Conservation (phyloP, 176 grass and related monocot genomes). For the Oryza brachyantha region DNA sequence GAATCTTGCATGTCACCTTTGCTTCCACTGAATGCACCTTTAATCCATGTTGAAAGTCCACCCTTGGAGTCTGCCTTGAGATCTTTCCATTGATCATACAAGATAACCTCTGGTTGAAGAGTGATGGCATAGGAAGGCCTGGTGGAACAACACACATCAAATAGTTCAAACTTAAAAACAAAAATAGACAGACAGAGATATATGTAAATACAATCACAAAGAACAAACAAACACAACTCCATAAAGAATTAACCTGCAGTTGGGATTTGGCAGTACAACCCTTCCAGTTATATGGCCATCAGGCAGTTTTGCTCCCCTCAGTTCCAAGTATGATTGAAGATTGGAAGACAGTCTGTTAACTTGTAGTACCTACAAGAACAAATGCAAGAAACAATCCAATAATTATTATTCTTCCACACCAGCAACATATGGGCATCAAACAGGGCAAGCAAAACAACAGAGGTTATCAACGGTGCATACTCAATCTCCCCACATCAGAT, state of each 20-base stretch:
- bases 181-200: neutral
- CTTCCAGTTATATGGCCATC: constrained; percentile 58
- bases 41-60: constrained; percentile 87
- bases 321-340: constrained; percentile 91
- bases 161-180: neutral
- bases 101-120: constrained; percentile 61
- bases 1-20: constrained; percentile 62
- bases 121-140: constrained; percentile 68
- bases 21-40: constrained; percentile 73
- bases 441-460: neutral
- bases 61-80: constrained; percentile 58
- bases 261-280: constrained; percentile 79
- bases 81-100: constrained; percentile 69
- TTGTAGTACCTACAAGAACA: constrained; percentile 67
- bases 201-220: neutral
- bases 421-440: neutral
- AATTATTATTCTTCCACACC: neutral
- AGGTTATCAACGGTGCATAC: neutral
- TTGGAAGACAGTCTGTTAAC: constrained; percentile 57
- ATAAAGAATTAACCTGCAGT: constrained; percentile 51
- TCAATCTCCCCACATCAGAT: neutral
- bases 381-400: constrained; percentile 12
- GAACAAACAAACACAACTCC: constrained; percentile 6
- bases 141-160: constrained; percentile 23
- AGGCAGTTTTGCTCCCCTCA: constrained; percentile 68